These are phyloP conservation scores for Telfairia occidentalis DNA, from an alignment of 331 rosid genomes.

Conservation along the genomic window DNA sequence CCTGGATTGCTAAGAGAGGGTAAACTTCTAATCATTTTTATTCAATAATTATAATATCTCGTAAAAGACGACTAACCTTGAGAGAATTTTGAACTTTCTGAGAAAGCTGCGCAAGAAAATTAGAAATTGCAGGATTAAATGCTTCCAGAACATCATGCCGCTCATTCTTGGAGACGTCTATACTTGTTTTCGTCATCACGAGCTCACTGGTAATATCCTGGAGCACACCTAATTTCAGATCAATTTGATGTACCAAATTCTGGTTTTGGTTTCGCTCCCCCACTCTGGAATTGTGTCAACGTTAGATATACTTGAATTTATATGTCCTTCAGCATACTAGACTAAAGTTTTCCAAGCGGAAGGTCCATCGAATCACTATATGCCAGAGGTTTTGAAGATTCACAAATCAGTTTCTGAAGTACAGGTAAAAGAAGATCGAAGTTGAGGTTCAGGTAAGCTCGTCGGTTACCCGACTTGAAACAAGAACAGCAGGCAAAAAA, in stretches of 20 bases:
- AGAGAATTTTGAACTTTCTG: constrained; percentile 51
- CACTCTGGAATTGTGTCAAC: neutral
- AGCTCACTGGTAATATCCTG: constrained; percentile 35
- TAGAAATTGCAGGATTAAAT: constrained; percentile 38
- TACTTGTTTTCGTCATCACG: constrained; percentile 27
- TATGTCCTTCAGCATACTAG: neutral
- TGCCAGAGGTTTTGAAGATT: neutral
- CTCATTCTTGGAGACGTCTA: constrained; percentile 28
- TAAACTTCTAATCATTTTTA: too few species aligned
- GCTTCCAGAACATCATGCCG: constrained; percentile 25
- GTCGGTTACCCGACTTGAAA: neutral
- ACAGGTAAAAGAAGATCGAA: neutral
- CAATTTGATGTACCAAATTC: neutral
- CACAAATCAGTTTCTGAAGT: neutral
- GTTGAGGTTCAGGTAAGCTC: neutral
- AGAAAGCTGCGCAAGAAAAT: constrained; percentile 57
- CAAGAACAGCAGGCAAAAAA: neutral
- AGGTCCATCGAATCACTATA: neutral
- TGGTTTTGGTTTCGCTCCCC: neutral
- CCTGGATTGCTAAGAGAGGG: too few species aligned
- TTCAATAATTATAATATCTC: neutral
- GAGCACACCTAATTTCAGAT: neutral
- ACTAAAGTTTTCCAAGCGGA: neutral
- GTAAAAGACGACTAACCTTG: constrained; percentile 36
- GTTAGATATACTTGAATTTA: neutral